These are phyloP conservation scores for Waltergamsia citrina DNA, from an alignment of 2,329 filamentous ascomycete species.

Conservation along the genomic window DNA sequence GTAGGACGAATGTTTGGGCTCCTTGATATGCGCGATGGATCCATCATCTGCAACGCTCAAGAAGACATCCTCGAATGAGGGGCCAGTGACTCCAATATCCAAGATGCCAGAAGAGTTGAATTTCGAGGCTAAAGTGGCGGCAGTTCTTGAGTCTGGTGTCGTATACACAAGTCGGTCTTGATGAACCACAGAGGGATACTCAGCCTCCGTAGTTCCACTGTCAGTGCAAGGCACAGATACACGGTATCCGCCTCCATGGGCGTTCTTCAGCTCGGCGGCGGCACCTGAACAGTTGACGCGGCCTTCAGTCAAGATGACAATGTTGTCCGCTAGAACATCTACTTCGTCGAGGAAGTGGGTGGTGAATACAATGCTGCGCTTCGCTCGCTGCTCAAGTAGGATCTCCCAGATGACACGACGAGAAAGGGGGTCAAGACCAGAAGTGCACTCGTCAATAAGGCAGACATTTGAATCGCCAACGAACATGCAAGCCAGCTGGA, in stretches of 20 bases:
- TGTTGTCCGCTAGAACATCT: conserved; percentile 58
- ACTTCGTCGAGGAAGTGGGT: conserved; percentile 66
- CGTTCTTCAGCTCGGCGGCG: conserved; percentile 53
- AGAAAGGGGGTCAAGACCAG: conserved; percentile 57
- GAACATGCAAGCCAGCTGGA: conserved; percentile 64
- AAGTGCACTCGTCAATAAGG: conserved; percentile 61
- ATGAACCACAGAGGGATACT: conserved; percentile 35
- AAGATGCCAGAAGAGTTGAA: conserved; percentile 40
- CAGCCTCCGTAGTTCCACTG: neutral
- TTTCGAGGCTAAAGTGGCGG: conserved; percentile 18
- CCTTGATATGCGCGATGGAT: conserved; percentile 3
- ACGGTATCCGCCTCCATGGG: conserved; percentile 54
- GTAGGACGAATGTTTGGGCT: neutral
- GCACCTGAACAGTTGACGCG: conserved; percentile 52
- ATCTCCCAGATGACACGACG: conserved; percentile 64
- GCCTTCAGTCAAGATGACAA: conserved; percentile 56
- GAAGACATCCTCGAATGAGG: conserved; percentile 23
- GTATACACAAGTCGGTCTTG: conserved; percentile 47
- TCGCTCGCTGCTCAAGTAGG: conserved; percentile 50
- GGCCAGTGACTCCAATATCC: conserved; percentile 17
- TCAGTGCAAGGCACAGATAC: conserved; percentile 29
- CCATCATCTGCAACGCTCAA: conserved; percentile 14
- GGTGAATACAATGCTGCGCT: conserved; percentile 55
- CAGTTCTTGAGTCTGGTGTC: conserved; percentile 26
- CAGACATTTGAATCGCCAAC: conserved; percentile 58